Evolutionary conservation across 2,329 filamentous ascomycete genomes (phyloP), one percentile per base, ranked within the genome.

Genomic region (Paramyrothecium roridum): DNA sequence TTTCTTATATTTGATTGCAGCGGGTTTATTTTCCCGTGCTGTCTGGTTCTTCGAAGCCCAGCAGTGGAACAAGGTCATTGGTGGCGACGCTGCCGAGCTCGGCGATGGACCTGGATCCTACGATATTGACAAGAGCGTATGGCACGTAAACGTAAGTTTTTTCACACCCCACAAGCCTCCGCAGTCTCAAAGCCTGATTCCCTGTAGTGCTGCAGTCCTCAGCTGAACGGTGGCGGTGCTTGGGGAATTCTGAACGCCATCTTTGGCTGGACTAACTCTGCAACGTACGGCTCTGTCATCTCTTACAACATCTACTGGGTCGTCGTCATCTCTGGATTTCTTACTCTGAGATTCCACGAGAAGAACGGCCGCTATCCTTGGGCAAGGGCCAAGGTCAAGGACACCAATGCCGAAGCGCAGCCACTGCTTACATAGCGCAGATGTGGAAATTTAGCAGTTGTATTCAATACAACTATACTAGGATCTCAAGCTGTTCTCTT

Each of bases 251-350:
- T 95, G 26, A 90, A 90, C 63, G 80, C 86, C 37, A 73, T 91
- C 51, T 76, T 91, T 17, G 88, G 88, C 48, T 91, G 91, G 91
- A 82, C 86, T 57, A 96, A 96, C 74, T 90, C 88, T 11, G 91
- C 89, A 7, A 95, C 91, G 1, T 91, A 93, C 64, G 90, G 91
- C 51, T 92, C 89, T 1, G 88, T 96, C 59, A 84, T 96, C 57
- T 85, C 88, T 1, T 96, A 96, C 75, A 95, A 93, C 67, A 56
- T 93, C 13, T 96, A 96, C 76, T 96, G 91, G 91, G 72, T 93
- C 52, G 78, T 77, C 10, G 82, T 95, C 61, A 91, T 91, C 55
- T 80, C 91, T 17, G 80, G 80, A 6, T 90, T 93, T 67, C 57
- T 84, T 16, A 61, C 75, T 34, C 80, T 93, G 78, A 80, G 87